These are phyloP conservation scores for Sicyos edulis DNA, from an alignment of 306 rosid genomes.

Conservation along the genomic window DNA sequence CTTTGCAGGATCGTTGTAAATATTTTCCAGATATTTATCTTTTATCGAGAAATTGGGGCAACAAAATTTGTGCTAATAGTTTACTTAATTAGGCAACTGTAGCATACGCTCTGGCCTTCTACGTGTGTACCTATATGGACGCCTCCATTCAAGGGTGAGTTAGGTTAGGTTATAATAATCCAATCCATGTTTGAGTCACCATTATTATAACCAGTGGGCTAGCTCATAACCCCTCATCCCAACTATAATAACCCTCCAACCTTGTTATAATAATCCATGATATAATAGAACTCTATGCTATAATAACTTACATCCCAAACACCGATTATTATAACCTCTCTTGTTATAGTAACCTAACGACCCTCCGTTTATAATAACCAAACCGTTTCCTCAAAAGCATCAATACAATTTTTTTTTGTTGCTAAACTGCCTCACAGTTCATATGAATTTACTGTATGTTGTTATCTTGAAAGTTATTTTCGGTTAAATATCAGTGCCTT, in stretches of 20 bases:
- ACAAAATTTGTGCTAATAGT: constrained; percentile 1
- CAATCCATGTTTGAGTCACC: neutral
- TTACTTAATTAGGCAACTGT: constrained; percentile 13
- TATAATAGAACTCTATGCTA: too few relatives aligned
- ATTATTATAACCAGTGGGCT: too few relatives aligned
- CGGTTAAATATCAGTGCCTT: constrained; percentile 21
- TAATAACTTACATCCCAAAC: too few relatives aligned
- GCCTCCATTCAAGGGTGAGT: neutral
- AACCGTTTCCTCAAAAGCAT: neutral
- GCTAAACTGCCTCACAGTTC: neutral
- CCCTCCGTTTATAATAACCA: too few relatives aligned
- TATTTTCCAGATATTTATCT: neutral
- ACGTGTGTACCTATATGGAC: neutral
- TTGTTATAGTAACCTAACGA: too few relatives aligned
- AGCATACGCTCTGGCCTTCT: neutral
- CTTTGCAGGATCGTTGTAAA: neutral
- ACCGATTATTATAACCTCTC: too few relatives aligned
- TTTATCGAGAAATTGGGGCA: neutral
- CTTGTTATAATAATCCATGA: too few relatives aligned
- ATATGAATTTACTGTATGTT: neutral
- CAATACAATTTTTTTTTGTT: neutral
- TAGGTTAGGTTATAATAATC: neutral
- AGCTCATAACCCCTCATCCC: too few relatives aligned
- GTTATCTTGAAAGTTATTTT: constrained; percentile 1
- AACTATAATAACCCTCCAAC: too few relatives aligned